These are phyloP conservation scores for Porcisia hertigi DNA, from an alignment of 208 protist species.

Conservation along the genomic window DNA sequence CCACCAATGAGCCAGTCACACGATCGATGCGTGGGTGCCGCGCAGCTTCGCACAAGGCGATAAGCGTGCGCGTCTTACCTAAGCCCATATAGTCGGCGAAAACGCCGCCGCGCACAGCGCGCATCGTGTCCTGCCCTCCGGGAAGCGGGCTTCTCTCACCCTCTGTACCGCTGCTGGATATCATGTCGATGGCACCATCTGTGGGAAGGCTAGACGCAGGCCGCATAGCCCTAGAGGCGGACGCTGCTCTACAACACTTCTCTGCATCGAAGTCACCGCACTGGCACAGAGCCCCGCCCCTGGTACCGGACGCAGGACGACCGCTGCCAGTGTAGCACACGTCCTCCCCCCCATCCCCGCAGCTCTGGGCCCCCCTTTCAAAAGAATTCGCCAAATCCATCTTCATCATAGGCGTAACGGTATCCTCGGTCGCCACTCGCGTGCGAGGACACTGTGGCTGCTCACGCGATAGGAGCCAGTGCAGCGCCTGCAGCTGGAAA, in stretches of 20 bases:
- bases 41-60: constrained; percentile 72
- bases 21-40: constrained; percentile 35
- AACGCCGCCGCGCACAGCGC: constrained; percentile 52
- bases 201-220: background rate
- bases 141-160: background rate
- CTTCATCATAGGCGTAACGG: background rate
- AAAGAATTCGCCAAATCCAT: too few relatives aligned
- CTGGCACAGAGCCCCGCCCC: background rate
- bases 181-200: background rate
- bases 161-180: background rate
- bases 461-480: constrained; percentile 58
- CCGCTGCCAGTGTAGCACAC: background rate
- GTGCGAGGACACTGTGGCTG: constrained; percentile 3
- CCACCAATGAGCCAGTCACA: constrained; percentile 62
- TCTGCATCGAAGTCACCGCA: background rate
- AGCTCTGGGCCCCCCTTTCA: background rate
- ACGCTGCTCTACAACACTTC: background rate
- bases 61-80: constrained; percentile 74
- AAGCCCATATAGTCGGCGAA: constrained; percentile 83
- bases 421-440: background rate
- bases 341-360: background rate
- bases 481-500: constrained; percentile 66
- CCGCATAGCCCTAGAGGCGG: background rate
- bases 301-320: background rate
- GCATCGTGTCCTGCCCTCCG: constrained; percentile 5